Evolutionary conservation across 495 filamentous ascomycete species (phyloP), one percentile per base, ranked within the genome.

Genomic region (Ramalina peruviana): DNA sequence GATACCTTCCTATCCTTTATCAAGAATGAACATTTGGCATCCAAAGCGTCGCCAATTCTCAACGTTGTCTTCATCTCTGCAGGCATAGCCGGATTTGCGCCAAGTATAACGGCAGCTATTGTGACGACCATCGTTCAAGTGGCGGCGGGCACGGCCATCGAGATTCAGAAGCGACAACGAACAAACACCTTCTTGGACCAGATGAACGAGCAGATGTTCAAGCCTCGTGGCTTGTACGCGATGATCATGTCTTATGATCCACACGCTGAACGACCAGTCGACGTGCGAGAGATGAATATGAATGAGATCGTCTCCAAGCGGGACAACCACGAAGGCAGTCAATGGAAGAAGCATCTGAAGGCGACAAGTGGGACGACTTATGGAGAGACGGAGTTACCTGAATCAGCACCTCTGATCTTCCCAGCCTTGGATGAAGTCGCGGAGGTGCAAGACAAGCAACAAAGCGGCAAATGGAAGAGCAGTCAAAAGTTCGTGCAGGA

Each of bases 341-440:
- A 44, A 19, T 5, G 51, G 6, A 51, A 46, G n/a, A 57, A 64
- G 20, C 60, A 66, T 38, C 40, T 66, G 23, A 66, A 68, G 36
- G 58, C 65, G 3, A 71, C 72, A 0, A 65, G 64, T 48, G 74
- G 69, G 4, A 70, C 62, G 23, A 68, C 71, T 1, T 63, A 68
- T 42, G 71, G 70, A n/a, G 65, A 70, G 9, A 46, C 70, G 1
- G 62, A 70, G 27, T 63, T 78, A 46, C 75, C 71, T 0, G 70
- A 77, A 49, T 58, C 69, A 4, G 77, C 77, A 1, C 73, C 73
- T 0, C 58, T 82, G 6, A 59, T 78, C 19, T 80, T 72, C 51
- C 78, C 77, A 1, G 65, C 59, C 13, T 63, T 80, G 2, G 75
- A 79, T 27, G 55, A 63, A 26, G 47, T 68, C 1, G 65, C 62